Evolutionary conservation across 139 green algal genomes (phyloP).

Genomic region (Yamagishiella unicocca): DNA sequence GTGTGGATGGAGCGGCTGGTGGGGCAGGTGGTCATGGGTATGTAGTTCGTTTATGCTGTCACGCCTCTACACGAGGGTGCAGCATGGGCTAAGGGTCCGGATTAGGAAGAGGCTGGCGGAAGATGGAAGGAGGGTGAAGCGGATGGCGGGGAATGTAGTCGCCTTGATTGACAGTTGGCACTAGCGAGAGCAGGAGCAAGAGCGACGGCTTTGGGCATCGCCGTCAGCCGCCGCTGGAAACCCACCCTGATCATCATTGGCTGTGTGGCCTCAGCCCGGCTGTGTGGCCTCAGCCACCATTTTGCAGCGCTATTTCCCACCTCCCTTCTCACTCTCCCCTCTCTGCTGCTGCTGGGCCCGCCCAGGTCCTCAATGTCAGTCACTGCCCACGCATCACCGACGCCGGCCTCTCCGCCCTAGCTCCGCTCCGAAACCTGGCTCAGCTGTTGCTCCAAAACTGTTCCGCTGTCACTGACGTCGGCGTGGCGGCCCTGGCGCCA

Average conservation of each 20-base stretch:
- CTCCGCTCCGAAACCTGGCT: background rate
- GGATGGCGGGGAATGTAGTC: background rate
- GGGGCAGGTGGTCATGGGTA: no score
- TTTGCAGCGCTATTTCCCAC: no score
- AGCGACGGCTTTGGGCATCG: background rate
- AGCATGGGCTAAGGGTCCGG: no score
- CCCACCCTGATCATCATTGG: no score
- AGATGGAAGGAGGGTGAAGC: background rate
- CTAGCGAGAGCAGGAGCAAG: background rate
- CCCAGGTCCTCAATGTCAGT: slow-evolving; percentile 55
- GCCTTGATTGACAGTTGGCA: background rate
- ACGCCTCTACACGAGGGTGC: no score
- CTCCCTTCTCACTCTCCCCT: background rate
- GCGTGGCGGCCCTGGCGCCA: slow-evolving; percentile 44
- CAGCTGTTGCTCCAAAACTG: slow-evolving; percentile 24
- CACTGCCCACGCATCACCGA: slow-evolving; percentile 44
- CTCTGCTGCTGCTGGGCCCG: background rate
- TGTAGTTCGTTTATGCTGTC: no score
- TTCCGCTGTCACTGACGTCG: slow-evolving; percentile 41
- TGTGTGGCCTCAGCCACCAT: no score
- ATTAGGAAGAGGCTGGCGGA: no score
- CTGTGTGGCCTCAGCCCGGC: no score
- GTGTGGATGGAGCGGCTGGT: background rate
- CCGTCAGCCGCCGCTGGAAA: no score
- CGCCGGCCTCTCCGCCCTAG: slow-evolving; percentile 29